Evolutionary conservation across 352 stramenopile genomes (phyloP), one percentile per base, ranked within the genome.

Genomic region (Globisporangium middletonii): DNA sequence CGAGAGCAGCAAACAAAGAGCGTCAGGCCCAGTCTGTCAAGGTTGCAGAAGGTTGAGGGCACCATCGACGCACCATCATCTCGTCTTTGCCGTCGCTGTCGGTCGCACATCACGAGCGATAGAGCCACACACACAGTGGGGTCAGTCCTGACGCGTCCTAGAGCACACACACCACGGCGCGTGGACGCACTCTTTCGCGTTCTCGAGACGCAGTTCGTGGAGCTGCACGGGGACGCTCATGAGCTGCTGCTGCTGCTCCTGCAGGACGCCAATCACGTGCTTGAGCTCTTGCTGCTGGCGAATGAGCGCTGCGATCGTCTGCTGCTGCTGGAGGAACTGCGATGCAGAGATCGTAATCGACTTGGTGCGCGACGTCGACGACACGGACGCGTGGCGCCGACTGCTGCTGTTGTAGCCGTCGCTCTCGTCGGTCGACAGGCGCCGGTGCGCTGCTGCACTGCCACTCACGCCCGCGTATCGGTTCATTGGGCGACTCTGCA

Each of bases 241-340:
- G 50, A 93, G 68, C 49, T 91, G 79, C 26, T 87, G 80, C 57
- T 91, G 81, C 54, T 93, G 83, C 51, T 90, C 77, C 23, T 89
- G 80, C 28, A 93, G 69, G 27, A 91, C 67, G 12, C 62, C 68
- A 19, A 93, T 83, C 50, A 93, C 72, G 56, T 91, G 79, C 69
- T 93, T 93, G n/a, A 93, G 67, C 54, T 91, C 80, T 50, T 88
- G 75, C 48, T 93, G 83, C 64, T 93, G 80, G 18, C 74, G 79
- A 55, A 91, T 90, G 18, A 93, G 68, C 51, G 77, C 83, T 1
- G 83, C 77, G 43, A 93, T 89, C n/a, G 77, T 91, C 56, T 90
- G 73, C 55, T 93, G 79, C 65, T 93, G 83, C 52, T 90, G 79
- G 44, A 89, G 57, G 52, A 83, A 93, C 64, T 91, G 83, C 44